phyloP scores from a whole-genome alignment of 202 grass and related monocot species.

The Hordeum pubiflorum region DNA sequence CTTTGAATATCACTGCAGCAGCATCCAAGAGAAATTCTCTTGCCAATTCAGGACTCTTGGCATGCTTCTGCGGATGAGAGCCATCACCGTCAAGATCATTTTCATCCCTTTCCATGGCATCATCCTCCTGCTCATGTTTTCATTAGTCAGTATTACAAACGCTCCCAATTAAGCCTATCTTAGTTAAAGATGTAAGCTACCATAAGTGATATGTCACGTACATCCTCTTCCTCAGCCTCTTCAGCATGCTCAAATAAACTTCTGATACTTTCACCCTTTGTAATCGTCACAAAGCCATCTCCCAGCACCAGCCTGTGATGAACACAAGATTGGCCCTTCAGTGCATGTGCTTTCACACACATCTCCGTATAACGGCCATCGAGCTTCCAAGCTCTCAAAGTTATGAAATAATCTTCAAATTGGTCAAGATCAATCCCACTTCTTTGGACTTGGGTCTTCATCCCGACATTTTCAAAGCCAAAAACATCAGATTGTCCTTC shows the following conservation, averaged over 20 bases:
- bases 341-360: constrained; percentile 84
- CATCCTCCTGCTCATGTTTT: constrained; percentile 69
- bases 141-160: constrained; percentile 30
- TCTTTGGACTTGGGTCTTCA: constrained; percentile 59
- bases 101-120: constrained; percentile 84
- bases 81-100: constrained; percentile 71
- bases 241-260: constrained; percentile 96
- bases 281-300: constrained; percentile 80
- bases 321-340: constrained; percentile 86
- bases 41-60: constrained; percentile 96
- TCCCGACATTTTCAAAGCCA: constrained; percentile 80
- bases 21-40: constrained; percentile 97
- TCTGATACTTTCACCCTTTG: constrained; percentile 77
- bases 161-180: constrained; percentile 17
- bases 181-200: constrained; percentile 32
- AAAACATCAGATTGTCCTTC: constrained; percentile 86
- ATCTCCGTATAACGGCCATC: constrained; percentile 57
- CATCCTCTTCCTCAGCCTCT: constrained; percentile 97
- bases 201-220: constrained; percentile 39
- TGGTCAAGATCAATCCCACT: constrained; percentile 71
- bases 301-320: constrained; percentile 80
- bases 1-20: constrained; percentile 93
- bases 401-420: constrained; percentile 62
- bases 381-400: constrained; percentile 72
- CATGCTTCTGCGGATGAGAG: constrained; percentile 83